Percentiles rank a stretch among this genome's conserved stretches.
Conservation (phyloP, 2,329 filamentous ascomycete species). For the Ilyonectria mors-panacis region DNA sequence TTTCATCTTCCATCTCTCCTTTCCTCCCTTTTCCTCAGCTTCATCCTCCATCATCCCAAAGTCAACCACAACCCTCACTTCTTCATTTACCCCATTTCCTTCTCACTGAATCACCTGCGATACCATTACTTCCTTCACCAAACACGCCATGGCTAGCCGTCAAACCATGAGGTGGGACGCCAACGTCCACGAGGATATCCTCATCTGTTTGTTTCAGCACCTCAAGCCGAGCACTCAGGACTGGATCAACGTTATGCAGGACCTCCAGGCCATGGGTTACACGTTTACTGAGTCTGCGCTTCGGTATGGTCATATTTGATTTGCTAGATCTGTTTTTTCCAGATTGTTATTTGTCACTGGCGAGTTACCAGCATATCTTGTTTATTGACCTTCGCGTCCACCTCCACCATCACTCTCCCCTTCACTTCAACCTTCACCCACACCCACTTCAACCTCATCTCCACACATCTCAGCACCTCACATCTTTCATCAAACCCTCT, state of each 20-base stretch:
- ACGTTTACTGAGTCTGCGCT: constrained; percentile 58
- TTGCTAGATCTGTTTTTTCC: constrained; percentile 3
- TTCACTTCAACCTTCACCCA: constrained; percentile 8
- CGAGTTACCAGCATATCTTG: neutral
- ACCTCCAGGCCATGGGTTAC: constrained; percentile 58
- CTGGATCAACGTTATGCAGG: constrained; percentile 55
- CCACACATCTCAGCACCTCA: neutral
- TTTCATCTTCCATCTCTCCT: constrained; percentile 13
- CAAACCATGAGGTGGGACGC: constrained; percentile 58
- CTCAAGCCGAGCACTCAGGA: constrained; percentile 52
- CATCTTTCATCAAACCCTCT: constrained; percentile 11
- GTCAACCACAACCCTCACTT: constrained; percentile 22
- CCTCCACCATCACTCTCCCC: neutral
- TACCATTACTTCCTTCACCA: neutral
- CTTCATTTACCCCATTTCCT: constrained; percentile 3
- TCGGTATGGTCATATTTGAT: constrained; percentile 51
- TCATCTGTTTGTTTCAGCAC: constrained; percentile 58
- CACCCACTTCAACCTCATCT: constrained; percentile 12
- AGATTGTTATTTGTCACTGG: too few relatives aligned
- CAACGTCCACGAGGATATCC: constrained; percentile 60
- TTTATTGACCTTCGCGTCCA: neutral
- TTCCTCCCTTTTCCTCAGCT: constrained; percentile 16
- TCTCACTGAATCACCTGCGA: neutral
- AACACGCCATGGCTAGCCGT: constrained; percentile 47
- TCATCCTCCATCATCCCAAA: neutral